Base-by-base conservation (phyloP, 2,329 filamentous ascomycete genomes). In the Fusarium protoensiforme region DNA sequence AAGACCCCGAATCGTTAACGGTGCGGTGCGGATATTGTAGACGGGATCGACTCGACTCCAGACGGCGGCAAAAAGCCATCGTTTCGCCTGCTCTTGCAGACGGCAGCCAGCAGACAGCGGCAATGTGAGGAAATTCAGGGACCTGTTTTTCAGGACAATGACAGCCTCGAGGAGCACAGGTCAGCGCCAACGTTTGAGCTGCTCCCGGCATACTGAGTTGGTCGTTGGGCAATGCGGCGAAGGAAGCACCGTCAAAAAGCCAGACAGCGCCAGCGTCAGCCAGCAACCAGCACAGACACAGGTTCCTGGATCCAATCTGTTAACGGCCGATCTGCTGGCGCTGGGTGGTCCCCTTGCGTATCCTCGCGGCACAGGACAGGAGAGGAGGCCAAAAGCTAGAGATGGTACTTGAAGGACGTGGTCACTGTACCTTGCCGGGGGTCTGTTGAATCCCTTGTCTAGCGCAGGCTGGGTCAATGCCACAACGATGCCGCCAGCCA, bases 381-480 rank as follows among this genome's bases (percentile, higher is more conserved):
- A 38, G 51, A 61, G 24, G 27, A 69, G 43, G 48, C 20, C 38
- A 48, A 53, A 65, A 48, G 64, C 51, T 54, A 74, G 58, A 39
- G 46, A n/a, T 53, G 27, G 64, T 54, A 68, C 54, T 68, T 38
- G 38, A 53, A 53, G 46, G 46, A 58, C 59, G 41, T 61, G 64
- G 72, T 75, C 75, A 68, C 58, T 75, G 29, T 68, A 67, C 64
- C 43, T 56, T 57, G 56, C 53, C 62, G 61, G 63, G 65, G 68
- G 35, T 35, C 43, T 41, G 41, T 61, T 54, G 29, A 35, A 57
- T 56, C 68, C 78, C 78, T 71, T 75, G 76, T 74, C 74, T 80
- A 81, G 80, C 79, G 78, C 70, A 74, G 69, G 67, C 66, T 71
- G 67, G 76, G 61, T 78, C 77, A 78, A 81, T 81, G 77, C 77